Percentiles rank a stretch among this genome's conserved stretches.
Conservation (phyloP, 1,284 basidiomycete genomes). For the Athelia sp. region DNA sequence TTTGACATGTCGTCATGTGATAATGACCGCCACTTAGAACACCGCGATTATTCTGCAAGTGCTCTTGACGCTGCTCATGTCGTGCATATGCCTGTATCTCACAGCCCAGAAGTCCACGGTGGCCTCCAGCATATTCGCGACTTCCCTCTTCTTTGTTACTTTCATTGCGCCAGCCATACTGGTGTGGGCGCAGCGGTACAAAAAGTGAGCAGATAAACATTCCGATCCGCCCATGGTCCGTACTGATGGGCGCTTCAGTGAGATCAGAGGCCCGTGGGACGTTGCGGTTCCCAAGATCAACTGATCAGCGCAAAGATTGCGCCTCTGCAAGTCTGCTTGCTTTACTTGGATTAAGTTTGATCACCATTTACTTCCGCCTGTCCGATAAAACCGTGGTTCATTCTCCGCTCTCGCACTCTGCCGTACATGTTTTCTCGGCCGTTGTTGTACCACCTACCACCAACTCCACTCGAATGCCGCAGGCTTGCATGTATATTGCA, state of each 20-base stretch:
- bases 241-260: conserved; percentile 22
- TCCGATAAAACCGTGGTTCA: too few species aligned
- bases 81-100: conserved; percentile 43
- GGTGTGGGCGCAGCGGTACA: conserved; percentile 79
- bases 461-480: too few species aligned
- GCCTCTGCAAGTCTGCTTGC: too few species aligned
- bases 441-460: too few species aligned
- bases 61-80: conserved; percentile 45
- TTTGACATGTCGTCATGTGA: conserved; percentile 7
- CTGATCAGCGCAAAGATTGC: conserved; percentile 16
- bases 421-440: too few species aligned
- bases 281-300: conserved; percentile 59
- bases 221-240: conserved; percentile 2
- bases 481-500: too few species aligned
- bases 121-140: conserved; percentile 45
- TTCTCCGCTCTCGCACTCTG: too few species aligned
- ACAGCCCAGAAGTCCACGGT: conserved; percentile 48
- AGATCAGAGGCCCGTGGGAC: conserved; percentile 61
- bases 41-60: conserved; percentile 40
- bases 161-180: conserved; percentile 69
- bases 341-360: too few species aligned
- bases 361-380: too few species aligned
- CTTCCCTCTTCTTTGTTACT: conserved; percentile 51
- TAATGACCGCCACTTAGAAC: conserved; percentile 29
- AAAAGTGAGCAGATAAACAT: conserved; percentile 48